Evolutionary conservation across 176 grass and related monocot genomes (phyloP), one percentile per base, ranked within the genome.

Genomic region (Oryza glaberrima): DNA sequence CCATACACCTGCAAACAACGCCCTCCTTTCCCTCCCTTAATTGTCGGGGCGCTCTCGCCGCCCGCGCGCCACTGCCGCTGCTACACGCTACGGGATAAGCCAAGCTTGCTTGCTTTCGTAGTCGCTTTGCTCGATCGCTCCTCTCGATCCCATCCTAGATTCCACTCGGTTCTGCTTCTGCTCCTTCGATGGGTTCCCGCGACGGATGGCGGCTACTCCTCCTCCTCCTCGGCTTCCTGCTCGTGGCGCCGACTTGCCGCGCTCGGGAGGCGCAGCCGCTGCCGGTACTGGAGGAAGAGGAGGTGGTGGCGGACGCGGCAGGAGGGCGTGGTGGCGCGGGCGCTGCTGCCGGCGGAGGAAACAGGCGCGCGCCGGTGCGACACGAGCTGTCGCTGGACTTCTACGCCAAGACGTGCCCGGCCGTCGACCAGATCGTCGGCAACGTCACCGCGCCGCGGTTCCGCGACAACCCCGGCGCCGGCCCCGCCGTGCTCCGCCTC

Each of bases 401-500:
- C 96, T 99, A 99, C 76, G 67, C 83, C 77, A 72, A 16, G 74
- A 84, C 89, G 65, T 99, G 96, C 86, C 91, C 96, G 48, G 83
- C 86, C 8, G 86, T 99, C 3, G 96, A 99, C 60, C 93, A 96
- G 86, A 93, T 99, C 88, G 83, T 99, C 79, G 84, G 86, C 34
- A 82, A 87, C 69, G 86, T 99, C 84, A 94, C 96, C 66, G 67
- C 91, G 25, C 56, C 26, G 9, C 80, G 83, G 14, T 96, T 85
- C 90, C 81, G 86, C 15, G 86, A 96, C 69, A 76, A 47, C 43
- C 93, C 96, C 10, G 91, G 86, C 69, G 49, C 93, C 14, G 96
- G 91, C 7, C 88, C 96, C 41, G 91, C 86, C 81, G 91, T 92
- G 70, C 91, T 99, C 73, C 96, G 96, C 87, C 93, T 99, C 91